A percentile compares a stretch with the other conserved stretches of the same genome.
phyloP scores from a whole-genome alignment of 106 monocot genomes.

The Apostasia ramifera region DNA sequence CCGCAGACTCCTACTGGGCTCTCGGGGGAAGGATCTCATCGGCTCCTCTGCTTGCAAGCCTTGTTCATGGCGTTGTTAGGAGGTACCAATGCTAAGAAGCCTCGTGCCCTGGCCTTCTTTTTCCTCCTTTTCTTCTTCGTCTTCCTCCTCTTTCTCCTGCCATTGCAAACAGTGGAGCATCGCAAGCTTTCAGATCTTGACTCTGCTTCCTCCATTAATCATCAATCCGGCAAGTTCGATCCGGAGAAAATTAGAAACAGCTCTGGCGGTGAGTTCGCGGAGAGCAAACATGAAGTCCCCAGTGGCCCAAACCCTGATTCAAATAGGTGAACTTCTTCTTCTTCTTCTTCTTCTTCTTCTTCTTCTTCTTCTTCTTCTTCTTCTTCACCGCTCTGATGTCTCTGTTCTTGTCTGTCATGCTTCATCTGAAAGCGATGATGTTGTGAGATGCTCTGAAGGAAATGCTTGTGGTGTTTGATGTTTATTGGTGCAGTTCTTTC shows the following conservation, averaged over 20 bases:
- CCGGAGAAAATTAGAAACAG: background rate
- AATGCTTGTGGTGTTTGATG: background rate
- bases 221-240: background rate
- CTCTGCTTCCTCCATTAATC: background rate
- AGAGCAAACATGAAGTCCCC: conserved; percentile 40
- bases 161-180: conserved; percentile 11
- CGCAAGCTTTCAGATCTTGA: background rate
- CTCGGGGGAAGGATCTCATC: background rate
- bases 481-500: background rate
- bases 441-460: too few species aligned
- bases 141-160: conserved; percentile 3
- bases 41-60: too few species aligned
- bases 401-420: too few species aligned
- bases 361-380: too few species aligned
- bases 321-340: conserved; percentile 14
- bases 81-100: too few species aligned
- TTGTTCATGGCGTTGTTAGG: too few species aligned
- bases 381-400: too few species aligned
- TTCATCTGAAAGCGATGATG: too few species aligned
- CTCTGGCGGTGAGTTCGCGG: conserved; percentile 7
- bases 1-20: conserved; percentile 12
- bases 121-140: background rate
- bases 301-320: conserved; percentile 41
- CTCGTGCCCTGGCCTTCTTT: too few species aligned
- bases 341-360: too few species aligned